These are phyloP conservation scores for Scenedesmus sp. DNA, from an alignment of 163 green algal genomes.

Conservation along the genomic window DNA sequence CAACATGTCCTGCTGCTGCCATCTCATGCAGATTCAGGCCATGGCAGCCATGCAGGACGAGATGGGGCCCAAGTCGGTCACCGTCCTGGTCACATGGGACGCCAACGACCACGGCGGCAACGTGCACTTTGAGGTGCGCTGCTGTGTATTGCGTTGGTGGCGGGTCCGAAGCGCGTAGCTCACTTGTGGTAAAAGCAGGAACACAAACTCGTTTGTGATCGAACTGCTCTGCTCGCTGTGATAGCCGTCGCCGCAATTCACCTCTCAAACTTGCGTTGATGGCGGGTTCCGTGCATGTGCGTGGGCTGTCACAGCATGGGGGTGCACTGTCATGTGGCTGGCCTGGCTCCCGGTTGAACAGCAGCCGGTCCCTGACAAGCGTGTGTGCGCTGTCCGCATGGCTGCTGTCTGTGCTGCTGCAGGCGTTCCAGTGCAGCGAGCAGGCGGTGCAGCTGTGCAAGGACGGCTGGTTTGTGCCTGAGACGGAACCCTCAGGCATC, in stretches of 20 bases:
- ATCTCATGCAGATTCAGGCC: slow-evolving; percentile 38
- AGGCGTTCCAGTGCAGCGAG: slow-evolving; percentile 80
- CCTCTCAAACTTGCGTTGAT: no score
- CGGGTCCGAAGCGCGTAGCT: no score
- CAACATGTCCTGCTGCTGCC: slow-evolving; percentile 13
- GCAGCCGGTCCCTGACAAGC: neutral
- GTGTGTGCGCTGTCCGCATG: neutral
- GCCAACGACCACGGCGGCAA: slow-evolving; percentile 67
- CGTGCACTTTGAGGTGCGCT: slow-evolving; percentile 94
- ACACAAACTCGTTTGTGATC: no score
- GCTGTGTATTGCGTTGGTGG: neutral
- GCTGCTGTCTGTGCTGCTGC: neutral
- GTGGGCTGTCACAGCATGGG: no score
- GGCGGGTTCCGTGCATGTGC: no score
- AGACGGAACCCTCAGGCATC: slow-evolving; percentile 62
- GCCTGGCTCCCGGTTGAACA: no score
- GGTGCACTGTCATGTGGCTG: no score
- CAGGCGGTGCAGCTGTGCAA: slow-evolving; percentile 57
- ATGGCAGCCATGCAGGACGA: slow-evolving; percentile 83
- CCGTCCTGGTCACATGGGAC: slow-evolving; percentile 84
- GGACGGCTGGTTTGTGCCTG: slow-evolving; percentile 56
- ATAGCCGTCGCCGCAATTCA: no score
- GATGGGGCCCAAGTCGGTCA: slow-evolving; percentile 86
- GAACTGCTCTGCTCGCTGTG: no score
- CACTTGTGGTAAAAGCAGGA: no score